These are phyloP conservation scores for Rhizopogon sp. DNA, from an alignment of 768 basidiomycete species.

Conservation along the genomic window DNA sequence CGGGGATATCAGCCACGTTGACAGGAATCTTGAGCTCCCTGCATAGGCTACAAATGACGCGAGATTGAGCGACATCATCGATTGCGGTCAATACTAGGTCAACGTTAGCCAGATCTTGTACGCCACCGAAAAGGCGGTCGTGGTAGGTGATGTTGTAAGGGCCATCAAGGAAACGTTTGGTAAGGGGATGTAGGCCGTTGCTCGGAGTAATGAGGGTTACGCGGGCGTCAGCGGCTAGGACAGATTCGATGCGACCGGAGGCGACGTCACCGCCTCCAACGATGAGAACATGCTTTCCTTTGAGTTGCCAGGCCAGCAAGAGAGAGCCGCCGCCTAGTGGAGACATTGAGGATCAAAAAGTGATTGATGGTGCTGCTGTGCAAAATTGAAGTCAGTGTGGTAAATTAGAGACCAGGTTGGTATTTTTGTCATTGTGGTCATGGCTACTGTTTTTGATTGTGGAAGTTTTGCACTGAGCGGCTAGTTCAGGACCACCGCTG, in stretches of 20 bases:
- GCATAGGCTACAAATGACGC: constrained; percentile 66
- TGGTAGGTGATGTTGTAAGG: constrained; percentile 54
- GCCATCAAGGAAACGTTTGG: constrained; percentile 46
- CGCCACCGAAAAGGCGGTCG: constrained; percentile 61
- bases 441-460: constrained; percentile 10
- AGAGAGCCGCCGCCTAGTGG: constrained; percentile 61
- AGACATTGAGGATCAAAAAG: background rate
- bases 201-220: constrained; percentile 76
- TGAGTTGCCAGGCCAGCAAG: constrained; percentile 92
- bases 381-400: background rate
- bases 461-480: too few relatives aligned
- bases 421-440: constrained; percentile 10
- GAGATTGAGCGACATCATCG: constrained; percentile 71
- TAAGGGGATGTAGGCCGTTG: constrained; percentile 57
- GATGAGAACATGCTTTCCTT: constrained; percentile 76
- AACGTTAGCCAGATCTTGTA: constrained; percentile 60
- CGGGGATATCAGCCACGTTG: constrained; percentile 95
- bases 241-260: constrained; percentile 78
- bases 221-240: constrained; percentile 74
- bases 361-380: background rate
- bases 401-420: background rate
- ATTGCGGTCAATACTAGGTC: constrained; percentile 95
- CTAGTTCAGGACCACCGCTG: background rate
- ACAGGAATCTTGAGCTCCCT: constrained; percentile 72
- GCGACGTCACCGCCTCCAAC: constrained; percentile 95